Conservation (phyloP, 352 stramenopile genomes). For the Phytophthora multivora region DNA sequence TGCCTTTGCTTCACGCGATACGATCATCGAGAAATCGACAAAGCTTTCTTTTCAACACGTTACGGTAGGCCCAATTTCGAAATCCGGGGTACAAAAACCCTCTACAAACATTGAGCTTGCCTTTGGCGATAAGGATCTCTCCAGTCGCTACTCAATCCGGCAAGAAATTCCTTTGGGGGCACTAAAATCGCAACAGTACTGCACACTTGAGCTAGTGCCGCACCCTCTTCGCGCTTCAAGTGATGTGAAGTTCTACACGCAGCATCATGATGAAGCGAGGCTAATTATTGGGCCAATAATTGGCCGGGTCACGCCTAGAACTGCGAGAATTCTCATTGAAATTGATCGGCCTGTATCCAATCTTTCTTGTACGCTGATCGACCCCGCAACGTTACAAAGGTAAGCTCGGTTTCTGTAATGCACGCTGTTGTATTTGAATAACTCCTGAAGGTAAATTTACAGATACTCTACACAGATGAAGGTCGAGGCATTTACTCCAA, state of each 20-base stretch:
- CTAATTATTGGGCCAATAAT: slow-evolving; percentile 69
- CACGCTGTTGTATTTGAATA: not conserved
- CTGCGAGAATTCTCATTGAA: slow-evolving; percentile 66
- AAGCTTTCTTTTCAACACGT: slow-evolving; percentile 52
- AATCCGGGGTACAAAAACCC: not conserved
- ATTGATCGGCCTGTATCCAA: slow-evolving; percentile 49
- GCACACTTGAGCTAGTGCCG: slow-evolving; percentile 49
- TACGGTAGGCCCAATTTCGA: slow-evolving; percentile 48
- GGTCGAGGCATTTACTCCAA: slow-evolving; percentile 55
- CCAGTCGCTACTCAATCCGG: slow-evolving; percentile 14
- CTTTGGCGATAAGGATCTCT: slow-evolving; percentile 5
- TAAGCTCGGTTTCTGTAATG: slow-evolving; percentile 3
- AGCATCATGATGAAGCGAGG: slow-evolving; percentile 39
- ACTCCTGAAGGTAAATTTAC: not conserved
- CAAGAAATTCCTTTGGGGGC: slow-evolving; percentile 28
- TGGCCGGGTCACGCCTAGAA: slow-evolving; percentile 55
- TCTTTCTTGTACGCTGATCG: slow-evolving; percentile 45
- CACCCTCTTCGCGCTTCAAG: slow-evolving; percentile 43
- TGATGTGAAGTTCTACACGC: slow-evolving; percentile 41
- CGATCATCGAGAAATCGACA: slow-evolving; percentile 37
- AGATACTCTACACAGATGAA: slow-evolving; percentile 32
- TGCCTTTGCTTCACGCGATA: slow-evolving; percentile 30
- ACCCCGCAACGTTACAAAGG: slow-evolving; percentile 39
- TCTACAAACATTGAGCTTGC: not conserved
- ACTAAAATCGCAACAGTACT: slow-evolving; percentile 45